phyloP scores from a whole-genome alignment of 169 alveolate genomes.

The Cryptosporidium andersoni region DNA sequence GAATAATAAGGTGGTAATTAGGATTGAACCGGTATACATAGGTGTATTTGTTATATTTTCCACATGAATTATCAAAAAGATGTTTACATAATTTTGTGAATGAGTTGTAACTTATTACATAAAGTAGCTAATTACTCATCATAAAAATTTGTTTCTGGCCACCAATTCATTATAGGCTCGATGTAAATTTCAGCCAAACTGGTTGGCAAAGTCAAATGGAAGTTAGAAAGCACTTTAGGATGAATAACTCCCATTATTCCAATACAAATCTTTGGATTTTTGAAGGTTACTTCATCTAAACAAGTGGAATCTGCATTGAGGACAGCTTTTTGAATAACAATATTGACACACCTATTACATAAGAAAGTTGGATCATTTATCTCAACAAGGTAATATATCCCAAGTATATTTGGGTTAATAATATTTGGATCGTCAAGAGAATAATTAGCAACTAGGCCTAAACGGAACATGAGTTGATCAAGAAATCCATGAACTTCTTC shows the following conservation, averaged over 20 bases:
- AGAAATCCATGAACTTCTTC: constrained; percentile 78
- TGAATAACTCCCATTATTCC: constrained; percentile 94
- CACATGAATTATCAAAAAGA: neutral
- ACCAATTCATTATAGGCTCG: constrained; percentile 43
- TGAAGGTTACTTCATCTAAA: constrained; percentile 32
- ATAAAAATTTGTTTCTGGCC: constrained; percentile 62
- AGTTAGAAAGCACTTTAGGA: constrained; percentile 91
- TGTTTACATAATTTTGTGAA: neutral
- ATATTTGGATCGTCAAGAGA: constrained; percentile 31
- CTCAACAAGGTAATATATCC: constrained; percentile 56
- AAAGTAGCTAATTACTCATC: constrained; percentile 11
- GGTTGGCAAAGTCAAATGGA: constrained; percentile 87
- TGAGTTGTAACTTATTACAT: neutral
- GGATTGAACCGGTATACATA: no score
- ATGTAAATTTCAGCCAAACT: constrained; percentile 81
- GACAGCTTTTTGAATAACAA: constrained; percentile 58
- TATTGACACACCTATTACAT: constrained; percentile 84
- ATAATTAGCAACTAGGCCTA: constrained; percentile 43
- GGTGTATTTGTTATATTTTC: neutral
- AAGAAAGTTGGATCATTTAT: constrained; percentile 80
- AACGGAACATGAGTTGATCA: constrained; percentile 48
- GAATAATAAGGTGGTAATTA: no score
- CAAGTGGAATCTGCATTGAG: neutral
- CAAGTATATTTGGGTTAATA: constrained; percentile 35
- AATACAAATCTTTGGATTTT: constrained; percentile 69